phyloP scores from a whole-genome alignment of 2,329 filamentous ascomycete species.

The Diplocarpon mali region DNA sequence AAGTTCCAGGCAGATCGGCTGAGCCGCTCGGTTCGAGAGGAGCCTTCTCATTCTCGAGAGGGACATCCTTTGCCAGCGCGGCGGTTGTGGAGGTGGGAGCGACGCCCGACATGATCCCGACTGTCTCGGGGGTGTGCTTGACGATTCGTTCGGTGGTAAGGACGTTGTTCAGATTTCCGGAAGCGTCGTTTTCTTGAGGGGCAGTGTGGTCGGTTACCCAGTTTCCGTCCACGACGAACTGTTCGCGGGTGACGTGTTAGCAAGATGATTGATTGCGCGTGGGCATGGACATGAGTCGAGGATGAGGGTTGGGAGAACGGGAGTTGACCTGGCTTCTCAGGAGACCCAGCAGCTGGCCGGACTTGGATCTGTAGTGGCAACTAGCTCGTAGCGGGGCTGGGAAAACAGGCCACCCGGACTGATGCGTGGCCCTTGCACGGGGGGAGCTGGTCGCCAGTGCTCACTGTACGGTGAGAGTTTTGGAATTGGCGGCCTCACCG shows the following conservation, averaged over 20 bases:
- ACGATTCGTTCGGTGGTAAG: constrained; percentile 63
- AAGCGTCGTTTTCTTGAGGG: constrained; percentile 70
- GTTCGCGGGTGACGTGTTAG: constrained; percentile 5
- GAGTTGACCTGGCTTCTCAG: no score
- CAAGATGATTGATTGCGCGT: neutral
- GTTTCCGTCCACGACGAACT: constrained; percentile 92
- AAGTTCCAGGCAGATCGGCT: constrained; percentile 52
- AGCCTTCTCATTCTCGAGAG: constrained; percentile 39
- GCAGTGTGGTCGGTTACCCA: constrained; percentile 79
- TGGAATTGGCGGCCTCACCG: constrained; percentile 18
- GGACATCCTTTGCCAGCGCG: constrained; percentile 54
- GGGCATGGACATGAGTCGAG: constrained; percentile 10
- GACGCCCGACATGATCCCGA: constrained; percentile 51
- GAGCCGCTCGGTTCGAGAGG: constrained; percentile 22
- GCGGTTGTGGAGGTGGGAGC: constrained; percentile 63
- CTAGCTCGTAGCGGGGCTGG: constrained; percentile 20
- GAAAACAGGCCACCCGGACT: constrained; percentile 17
- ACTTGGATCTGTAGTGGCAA: no score
- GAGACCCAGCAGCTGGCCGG: no score
- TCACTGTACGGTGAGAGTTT: constrained; percentile 10
- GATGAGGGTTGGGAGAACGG: constrained; percentile 7
- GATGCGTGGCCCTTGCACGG: constrained; percentile 17
- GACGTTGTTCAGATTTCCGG: constrained; percentile 89
- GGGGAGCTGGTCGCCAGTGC: constrained; percentile 11
- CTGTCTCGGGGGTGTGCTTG: constrained; percentile 34